Conservation (phyloP, 2,329 filamentous ascomycete genomes). For the Paecilomyces dactylethromorphus region DNA sequence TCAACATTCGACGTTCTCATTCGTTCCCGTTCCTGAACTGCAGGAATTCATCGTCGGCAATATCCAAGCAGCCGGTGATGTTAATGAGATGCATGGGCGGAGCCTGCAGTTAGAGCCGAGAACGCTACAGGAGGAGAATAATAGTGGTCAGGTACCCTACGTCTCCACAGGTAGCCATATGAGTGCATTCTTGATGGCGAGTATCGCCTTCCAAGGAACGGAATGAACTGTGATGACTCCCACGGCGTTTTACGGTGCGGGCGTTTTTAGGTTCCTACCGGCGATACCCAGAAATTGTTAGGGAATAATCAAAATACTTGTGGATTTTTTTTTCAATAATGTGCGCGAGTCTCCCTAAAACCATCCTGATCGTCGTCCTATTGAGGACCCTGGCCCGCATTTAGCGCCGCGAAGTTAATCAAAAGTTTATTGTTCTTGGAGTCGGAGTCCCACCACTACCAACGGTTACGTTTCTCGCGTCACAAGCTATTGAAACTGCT, state of each 20-base stretch:
- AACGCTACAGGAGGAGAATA: slow-evolving; percentile 81
- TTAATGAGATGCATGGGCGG: slow-evolving; percentile 96
- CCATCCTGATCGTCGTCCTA: neutral
- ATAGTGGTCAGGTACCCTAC: slow-evolving; percentile 54
- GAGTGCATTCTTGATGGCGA: slow-evolving; percentile 11
- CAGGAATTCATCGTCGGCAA: slow-evolving; percentile 82
- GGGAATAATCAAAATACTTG: neutral
- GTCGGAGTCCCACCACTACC: neutral
- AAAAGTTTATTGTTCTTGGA: neutral
- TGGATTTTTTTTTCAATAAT: neutral
- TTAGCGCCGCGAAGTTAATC: neutral
- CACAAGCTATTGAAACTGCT: neutral
- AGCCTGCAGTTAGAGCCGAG: slow-evolving; percentile 83
- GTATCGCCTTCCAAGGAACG: slow-evolving; percentile 7
- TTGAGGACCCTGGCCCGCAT: neutral
- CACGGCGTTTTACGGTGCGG: neutral
- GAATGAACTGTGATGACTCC: neutral
- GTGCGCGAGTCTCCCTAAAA: neutral
- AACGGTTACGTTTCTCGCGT: neutral
- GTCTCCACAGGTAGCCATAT: slow-evolving; percentile 10
- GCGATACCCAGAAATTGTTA: neutral
- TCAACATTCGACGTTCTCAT: slow-evolving; percentile 81
- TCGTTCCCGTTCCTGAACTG: slow-evolving; percentile 78
- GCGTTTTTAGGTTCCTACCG: neutral
- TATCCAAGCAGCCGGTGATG: slow-evolving; percentile 83